A percentile compares a stretch with the other conserved stretches of the same genome.
Conservation (phyloP, 805 yeast species). For the Schizosaccharomyces cryophilus region DNA sequence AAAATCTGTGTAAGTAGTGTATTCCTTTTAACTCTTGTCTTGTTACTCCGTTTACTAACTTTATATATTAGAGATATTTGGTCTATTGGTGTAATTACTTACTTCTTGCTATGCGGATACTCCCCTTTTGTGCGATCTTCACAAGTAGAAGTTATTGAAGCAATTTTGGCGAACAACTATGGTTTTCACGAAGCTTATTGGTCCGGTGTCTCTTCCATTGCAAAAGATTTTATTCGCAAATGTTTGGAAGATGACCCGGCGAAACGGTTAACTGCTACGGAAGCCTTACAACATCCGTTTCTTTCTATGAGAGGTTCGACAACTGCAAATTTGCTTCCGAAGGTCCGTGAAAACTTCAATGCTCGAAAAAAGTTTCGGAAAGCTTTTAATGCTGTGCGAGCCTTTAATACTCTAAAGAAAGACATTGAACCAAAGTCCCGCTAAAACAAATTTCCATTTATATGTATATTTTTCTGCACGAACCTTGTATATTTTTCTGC, state of each 20-base stretch:
- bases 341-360: slow-evolving; percentile 9
- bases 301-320: slow-evolving; percentile 8
- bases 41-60: neutral
- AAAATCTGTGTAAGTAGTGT: slow-evolving; percentile 18
- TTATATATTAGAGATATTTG: slow-evolving; percentile 26
- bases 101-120: slow-evolving; percentile 48
- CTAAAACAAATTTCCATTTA: neutral
- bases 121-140: slow-evolving; percentile 58
- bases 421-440: neutral
- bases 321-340: slow-evolving; percentile 15
- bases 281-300: slow-evolving; percentile 24
- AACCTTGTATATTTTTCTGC: neutral
- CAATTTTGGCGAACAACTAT: slow-evolving; percentile 34
- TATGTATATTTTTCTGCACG: neutral
- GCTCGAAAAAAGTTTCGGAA: neutral
- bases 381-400: neutral
- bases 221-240: slow-evolving; percentile 29
- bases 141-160: slow-evolving; percentile 39
- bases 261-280: slow-evolving; percentile 23
- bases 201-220: slow-evolving; percentile 20
- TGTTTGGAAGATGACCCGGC: slow-evolving; percentile 27
- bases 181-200: slow-evolving; percentile 34
- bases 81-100: slow-evolving; percentile 53
- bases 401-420: neutral
- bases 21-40: neutral